Conservation (phyloP, 495 filamentous ascomycete genomes). For the Talaromyces proteolyticus region DNA sequence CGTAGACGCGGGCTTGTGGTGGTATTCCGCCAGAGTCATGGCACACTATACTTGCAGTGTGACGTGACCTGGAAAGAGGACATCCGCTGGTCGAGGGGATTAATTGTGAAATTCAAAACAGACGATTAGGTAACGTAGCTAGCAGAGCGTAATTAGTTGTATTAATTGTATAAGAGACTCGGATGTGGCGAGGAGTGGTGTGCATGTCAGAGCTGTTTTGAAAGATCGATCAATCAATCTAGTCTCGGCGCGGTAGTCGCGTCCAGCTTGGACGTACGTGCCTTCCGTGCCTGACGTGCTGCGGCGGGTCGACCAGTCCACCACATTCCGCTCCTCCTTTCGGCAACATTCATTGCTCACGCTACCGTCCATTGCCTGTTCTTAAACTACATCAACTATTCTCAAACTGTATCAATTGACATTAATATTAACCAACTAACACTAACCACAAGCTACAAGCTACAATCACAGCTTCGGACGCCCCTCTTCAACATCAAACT, state of each 20-base stretch:
- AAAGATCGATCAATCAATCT: no score
- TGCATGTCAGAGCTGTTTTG: no score
- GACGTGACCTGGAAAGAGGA: neutral
- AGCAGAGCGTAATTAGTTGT: no score
- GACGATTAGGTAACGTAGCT: no score
- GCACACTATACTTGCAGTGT: neutral
- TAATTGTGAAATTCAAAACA: no score
- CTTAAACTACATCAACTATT: neutral
- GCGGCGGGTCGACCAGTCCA: constrained; percentile 1
- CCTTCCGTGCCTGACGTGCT: neutral
- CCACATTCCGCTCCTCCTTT: neutral
- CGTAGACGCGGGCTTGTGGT: neutral
- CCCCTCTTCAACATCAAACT: constrained; percentile 38
- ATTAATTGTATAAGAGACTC: no score
- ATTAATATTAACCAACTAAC: neutral
- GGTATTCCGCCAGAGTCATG: neutral
- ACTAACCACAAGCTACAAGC: neutral
- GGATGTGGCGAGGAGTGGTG: no score
- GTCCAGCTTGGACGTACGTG: neutral
- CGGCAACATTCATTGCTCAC: neutral
- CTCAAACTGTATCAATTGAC: neutral
- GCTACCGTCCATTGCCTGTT: no score
- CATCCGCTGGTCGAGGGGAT: neutral
- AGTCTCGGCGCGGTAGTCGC: constrained; percentile 1
- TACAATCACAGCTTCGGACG: neutral